Evolutionary conservation across 176 grass and related monocot species (phyloP).

Genomic region (Ananas comosus): DNA sequence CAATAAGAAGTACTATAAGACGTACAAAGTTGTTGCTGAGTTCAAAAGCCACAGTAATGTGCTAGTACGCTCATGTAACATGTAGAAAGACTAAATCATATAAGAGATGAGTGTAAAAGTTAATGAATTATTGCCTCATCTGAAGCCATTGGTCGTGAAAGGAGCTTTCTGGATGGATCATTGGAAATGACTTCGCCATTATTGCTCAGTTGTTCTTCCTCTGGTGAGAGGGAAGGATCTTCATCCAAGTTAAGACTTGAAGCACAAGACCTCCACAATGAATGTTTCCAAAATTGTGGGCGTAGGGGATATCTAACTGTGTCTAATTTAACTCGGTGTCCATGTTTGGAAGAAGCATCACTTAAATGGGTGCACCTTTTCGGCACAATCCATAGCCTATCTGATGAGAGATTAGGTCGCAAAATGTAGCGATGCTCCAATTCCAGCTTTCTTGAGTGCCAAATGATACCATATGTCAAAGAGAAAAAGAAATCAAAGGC

Average conservation of each 20-base stretch:
- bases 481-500: neutral
- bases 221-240: constrained; percentile 22
- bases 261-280: constrained; percentile 34
- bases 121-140: constrained; percentile 34
- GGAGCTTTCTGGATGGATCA: constrained; percentile 29
- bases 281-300: constrained; percentile 19
- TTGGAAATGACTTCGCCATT: constrained; percentile 10
- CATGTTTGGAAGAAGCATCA: constrained; percentile 20
- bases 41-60: neutral
- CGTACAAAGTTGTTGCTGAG: neutral
- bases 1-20: too few species aligned
- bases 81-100: neutral
- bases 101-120: neutral
- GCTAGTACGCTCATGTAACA: neutral
- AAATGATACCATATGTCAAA: neutral
- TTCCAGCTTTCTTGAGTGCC: constrained; percentile 11
- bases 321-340: constrained; percentile 8
- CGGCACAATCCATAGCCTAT: constrained; percentile 1
- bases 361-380: constrained; percentile 14
- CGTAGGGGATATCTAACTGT: constrained; percentile 14
- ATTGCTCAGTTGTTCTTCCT: constrained; percentile 19
- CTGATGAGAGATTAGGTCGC: neutral
- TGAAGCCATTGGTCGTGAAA: constrained; percentile 28
- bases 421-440: constrained; percentile 1
- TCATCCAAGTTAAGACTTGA: constrained; percentile 53